phyloP scores from a whole-genome alignment of 768 basidiomycete species.

The Trametopsis cervina region DNA sequence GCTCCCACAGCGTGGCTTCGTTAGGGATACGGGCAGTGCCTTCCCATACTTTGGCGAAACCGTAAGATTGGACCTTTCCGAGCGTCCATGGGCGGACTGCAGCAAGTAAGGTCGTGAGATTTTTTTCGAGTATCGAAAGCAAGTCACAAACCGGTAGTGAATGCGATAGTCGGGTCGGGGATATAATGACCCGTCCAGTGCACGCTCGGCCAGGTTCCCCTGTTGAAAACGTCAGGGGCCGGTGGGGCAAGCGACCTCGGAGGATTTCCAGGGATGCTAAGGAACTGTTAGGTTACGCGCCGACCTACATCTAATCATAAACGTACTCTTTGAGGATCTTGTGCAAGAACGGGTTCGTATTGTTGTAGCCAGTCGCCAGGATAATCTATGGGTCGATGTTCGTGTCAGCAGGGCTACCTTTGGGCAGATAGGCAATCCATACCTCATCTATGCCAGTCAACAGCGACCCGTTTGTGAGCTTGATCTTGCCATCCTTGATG shows the following conservation, averaged over 20 bases:
- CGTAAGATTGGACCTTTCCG: not conserved
- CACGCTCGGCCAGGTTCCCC: not conserved
- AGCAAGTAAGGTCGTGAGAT: not conserved
- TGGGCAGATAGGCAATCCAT: too few species aligned
- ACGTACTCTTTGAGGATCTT: not conserved
- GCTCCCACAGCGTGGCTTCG: not conserved
- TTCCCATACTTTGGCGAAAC: not conserved
- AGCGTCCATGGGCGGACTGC: conserved; percentile 1
- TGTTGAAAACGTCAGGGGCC: not conserved
- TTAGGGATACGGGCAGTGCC: not conserved
- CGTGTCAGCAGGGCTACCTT: too few species aligned
- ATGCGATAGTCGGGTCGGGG: not conserved
- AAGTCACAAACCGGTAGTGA: not conserved
- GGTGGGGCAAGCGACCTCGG: not conserved
- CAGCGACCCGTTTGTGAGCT: conserved; percentile 24
- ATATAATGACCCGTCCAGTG: conserved; percentile 3
- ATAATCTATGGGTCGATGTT: not conserved
- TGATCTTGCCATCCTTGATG: conserved; percentile 22
- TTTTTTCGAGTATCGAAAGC: not conserved
- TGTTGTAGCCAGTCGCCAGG: conserved; percentile 1
- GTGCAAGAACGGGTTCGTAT: not conserved
- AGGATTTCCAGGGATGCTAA: not conserved
- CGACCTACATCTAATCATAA: too few species aligned
- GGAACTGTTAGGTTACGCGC: too few species aligned
- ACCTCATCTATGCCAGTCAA: conserved; percentile 26